Conservation (phyloP, 2,329 filamentous ascomycete genomes). For the Zymoseptoria passerinii region DNA sequence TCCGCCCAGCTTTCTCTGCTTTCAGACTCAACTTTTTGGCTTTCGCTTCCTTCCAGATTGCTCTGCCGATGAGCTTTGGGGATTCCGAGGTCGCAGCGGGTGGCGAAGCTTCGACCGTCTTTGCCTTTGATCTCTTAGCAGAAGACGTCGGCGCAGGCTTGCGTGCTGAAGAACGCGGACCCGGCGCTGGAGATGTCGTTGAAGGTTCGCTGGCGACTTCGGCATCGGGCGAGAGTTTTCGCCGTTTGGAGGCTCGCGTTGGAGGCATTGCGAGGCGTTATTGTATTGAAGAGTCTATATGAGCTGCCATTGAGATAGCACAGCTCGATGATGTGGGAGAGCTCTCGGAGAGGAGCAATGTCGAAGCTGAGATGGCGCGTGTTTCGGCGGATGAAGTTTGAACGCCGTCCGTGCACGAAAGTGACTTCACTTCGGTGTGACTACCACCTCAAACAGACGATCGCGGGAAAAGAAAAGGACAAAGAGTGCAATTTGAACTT, state of each 20-base stretch:
- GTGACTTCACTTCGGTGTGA: too few species aligned
- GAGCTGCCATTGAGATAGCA: background rate
- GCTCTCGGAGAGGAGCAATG: background rate
- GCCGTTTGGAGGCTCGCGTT: constrained; percentile 23
- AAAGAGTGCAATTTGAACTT: too few species aligned
- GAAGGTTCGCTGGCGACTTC: constrained; percentile 2
- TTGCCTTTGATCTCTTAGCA: constrained; percentile 2
- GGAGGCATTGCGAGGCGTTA: constrained; percentile 15
- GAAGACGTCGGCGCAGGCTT: background rate
- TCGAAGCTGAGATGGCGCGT: background rate
- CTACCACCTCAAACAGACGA: too few species aligned
- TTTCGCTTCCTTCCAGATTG: constrained; percentile 15
- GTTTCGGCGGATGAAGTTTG: too few species aligned
- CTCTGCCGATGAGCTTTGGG: constrained; percentile 3
- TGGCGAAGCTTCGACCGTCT: constrained; percentile 5
- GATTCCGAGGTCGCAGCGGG: background rate
- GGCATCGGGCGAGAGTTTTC: constrained; percentile 20
- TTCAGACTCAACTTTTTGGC: constrained; percentile 2
- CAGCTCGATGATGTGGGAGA: background rate
- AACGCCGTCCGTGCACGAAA: too few species aligned
- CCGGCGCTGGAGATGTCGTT: constrained; percentile 6
- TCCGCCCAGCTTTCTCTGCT: background rate
- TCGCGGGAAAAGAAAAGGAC: too few species aligned
- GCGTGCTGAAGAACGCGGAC: background rate
- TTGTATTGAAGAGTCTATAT: background rate